Conservation (phyloP, 2,329 filamentous ascomycete species). For the Ceratocystis destructans region DNA sequence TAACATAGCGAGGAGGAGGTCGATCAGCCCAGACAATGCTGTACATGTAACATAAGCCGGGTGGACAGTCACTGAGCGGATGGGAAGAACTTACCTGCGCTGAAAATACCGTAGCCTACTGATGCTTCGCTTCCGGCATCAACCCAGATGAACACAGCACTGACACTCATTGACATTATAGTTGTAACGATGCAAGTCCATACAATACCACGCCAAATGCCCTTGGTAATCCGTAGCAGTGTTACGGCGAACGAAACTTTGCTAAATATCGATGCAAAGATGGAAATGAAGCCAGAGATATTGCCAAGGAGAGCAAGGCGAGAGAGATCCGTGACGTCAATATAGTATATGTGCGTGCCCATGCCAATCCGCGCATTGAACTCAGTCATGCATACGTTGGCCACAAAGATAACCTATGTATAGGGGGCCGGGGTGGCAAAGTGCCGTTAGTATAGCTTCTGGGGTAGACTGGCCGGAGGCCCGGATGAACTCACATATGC, state of each 20-base stretch:
- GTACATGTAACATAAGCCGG: neutral
- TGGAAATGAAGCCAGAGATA: slow-evolving; percentile 21
- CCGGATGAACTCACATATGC: slow-evolving; percentile 22
- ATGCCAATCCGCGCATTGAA: slow-evolving; percentile 18
- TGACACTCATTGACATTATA: slow-evolving; percentile 22
- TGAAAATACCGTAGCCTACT: slow-evolving; percentile 20
- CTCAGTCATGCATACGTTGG: slow-evolving; percentile 17
- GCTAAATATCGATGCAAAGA: slow-evolving; percentile 23
- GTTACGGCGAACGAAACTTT: slow-evolving; percentile 26
- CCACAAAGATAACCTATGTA: slow-evolving; percentile 17
- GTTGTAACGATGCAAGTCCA: slow-evolving; percentile 24
- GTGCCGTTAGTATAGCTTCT: neutral
- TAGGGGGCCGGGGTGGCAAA: neutral
- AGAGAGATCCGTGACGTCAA: neutral
- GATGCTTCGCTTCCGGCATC: slow-evolving; percentile 9
- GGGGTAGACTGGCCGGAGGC: neutral
- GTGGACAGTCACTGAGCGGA: neutral
- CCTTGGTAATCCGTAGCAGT: slow-evolving; percentile 23
- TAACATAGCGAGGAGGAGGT: slow-evolving; percentile 30
- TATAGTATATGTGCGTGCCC: slow-evolving; percentile 20
- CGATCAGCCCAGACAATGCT: slow-evolving; percentile 28
- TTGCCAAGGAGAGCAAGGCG: slow-evolving; percentile 19
- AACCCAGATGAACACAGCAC: slow-evolving; percentile 21
- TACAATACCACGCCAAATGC: slow-evolving; percentile 19
- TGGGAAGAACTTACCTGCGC: slow-evolving; percentile 15